Evolutionary conservation across 2,329 filamentous ascomycete species (phyloP), one percentile per base, ranked within the genome.

Genomic region (Metarhizium humberi): DNA sequence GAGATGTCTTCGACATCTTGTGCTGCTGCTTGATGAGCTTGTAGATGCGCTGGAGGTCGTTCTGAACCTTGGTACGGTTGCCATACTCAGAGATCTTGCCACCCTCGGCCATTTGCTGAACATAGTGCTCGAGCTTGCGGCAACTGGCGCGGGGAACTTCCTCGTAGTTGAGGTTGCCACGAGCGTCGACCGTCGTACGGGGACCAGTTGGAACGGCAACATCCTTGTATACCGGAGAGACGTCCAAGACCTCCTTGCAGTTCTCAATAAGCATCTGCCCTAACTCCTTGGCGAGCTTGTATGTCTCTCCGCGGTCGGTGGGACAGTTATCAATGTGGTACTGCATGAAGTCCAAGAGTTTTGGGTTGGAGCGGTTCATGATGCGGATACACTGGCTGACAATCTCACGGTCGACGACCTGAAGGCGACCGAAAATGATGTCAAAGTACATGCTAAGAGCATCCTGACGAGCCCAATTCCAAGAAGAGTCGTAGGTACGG

Each of bases 261-360:
- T 99, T 99, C 71, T 96, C 90, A 63, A 99, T 95, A 54, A 99
- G 86, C 75, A 95, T 89, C 67, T 89, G 80, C 40, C 90, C 92
- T 29, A 99, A 87, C 72, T 94, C 86, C 76, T 99, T 96, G 47
- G 94, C 94, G n/a, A 99, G 85, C 74, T 94, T 83, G 74, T 99
- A 99, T 1, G 94, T 99, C 76, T 99, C 94, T 57, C 94, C 94
- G 52, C 92, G 87, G 68, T 99, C 92, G 0, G 92, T 92, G 0
- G 94, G 94, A 76, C 92, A 97, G 77, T 97, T 94, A 67, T 99
- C 94, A 67, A 99, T 99, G 75, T 99, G 94, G 66, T 99, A 97
- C 70, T 99, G 94, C 94, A 99, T 99, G 74, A 96, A 99, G 64
- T 99, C 92, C 56, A 99, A 82, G 1, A 99, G 84, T 40, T 90